Evolutionary conservation across 1,284 basidiomycete species (phyloP).

Genomic region (Ustilago shanxiensis): DNA sequence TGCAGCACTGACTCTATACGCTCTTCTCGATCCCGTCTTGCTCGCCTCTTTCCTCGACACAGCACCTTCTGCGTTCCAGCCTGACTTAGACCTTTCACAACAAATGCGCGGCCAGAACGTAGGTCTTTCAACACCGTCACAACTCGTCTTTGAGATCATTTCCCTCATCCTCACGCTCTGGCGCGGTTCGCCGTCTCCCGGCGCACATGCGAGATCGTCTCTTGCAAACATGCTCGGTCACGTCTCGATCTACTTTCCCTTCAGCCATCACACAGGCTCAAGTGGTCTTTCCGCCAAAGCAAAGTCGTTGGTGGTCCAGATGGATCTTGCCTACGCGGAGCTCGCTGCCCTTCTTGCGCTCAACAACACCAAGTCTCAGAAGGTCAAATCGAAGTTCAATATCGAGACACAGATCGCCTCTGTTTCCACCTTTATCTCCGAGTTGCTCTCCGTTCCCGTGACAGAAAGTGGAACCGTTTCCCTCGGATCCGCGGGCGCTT

Average conservation of each 20-base stretch:
- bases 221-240: slow-evolving; percentile 44
- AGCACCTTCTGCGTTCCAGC: slow-evolving; percentile 52
- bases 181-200: slow-evolving; percentile 24
- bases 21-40: slow-evolving; percentile 32
- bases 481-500: slow-evolving; percentile 25
- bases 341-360: slow-evolving; percentile 48
- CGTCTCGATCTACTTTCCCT: slow-evolving; percentile 56
- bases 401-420: slow-evolving; percentile 40
- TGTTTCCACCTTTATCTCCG: slow-evolving; percentile 43
- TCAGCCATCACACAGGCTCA: slow-evolving; percentile 40
- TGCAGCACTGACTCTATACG: slow-evolving; percentile 35
- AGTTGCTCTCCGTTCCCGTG: slow-evolving; percentile 27
- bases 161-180: slow-evolving; percentile 40
- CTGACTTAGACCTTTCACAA: slow-evolving; percentile 42
- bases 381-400: slow-evolving; percentile 41
- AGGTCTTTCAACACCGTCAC: slow-evolving; percentile 30
- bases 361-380: slow-evolving; percentile 10
- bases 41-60: slow-evolving; percentile 51
- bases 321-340: slow-evolving; percentile 55
- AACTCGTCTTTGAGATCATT: slow-evolving; percentile 45
- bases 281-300: slow-evolving; percentile 39
- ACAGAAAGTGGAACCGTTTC: slow-evolving; percentile 36
- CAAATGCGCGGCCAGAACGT: slow-evolving; percentile 36
- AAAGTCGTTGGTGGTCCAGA: slow-evolving; percentile 32
- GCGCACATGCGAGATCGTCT: slow-evolving; percentile 13